Evolutionary conservation across 1,139 yeast species (phyloP).

Genomic region (Meyerozyma smithsonii): DNA sequence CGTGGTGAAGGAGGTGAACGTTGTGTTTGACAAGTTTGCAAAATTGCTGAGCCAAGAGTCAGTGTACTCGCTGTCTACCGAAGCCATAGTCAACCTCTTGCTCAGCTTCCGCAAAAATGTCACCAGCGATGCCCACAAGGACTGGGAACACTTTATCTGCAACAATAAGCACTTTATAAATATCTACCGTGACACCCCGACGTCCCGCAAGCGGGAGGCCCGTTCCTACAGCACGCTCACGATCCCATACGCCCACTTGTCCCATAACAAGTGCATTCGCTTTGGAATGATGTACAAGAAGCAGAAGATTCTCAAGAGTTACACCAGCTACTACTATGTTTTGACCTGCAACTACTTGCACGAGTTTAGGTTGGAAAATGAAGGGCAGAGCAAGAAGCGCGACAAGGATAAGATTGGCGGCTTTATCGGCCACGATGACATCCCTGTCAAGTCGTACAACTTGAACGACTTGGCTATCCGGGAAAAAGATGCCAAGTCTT

Average conservation of each 20-base stretch:
- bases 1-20: constrained; percentile 34
- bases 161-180: constrained; percentile 36
- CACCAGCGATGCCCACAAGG: constrained; percentile 10
- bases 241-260: constrained; percentile 34
- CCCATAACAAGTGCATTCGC: constrained; percentile 43
- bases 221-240: constrained; percentile 26
- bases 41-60: constrained; percentile 22
- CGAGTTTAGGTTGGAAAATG: constrained; percentile 36
- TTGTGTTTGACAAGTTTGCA: constrained; percentile 32
- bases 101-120: constrained; percentile 9
- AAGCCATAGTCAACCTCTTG: constrained; percentile 12
- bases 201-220: constrained; percentile 23
- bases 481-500: constrained; percentile 29
- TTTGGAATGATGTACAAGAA: constrained; percentile 42
- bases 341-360: constrained; percentile 44
- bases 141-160: constrained; percentile 39
- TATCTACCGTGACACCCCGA: constrained; percentile 22
- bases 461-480: constrained; percentile 34
- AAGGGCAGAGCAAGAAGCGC: constrained; percentile 15
- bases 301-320: constrained; percentile 38
- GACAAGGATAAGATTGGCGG: constrained; percentile 38
- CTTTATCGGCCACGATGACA: constrained; percentile 37
- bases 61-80: constrained; percentile 12
- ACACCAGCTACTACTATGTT: constrained; percentile 34
- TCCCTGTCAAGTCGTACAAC: constrained; percentile 40